phyloP scores from a whole-genome alignment of 1,284 basidiomycete genomes.

The Malassezia globosa region DNA sequence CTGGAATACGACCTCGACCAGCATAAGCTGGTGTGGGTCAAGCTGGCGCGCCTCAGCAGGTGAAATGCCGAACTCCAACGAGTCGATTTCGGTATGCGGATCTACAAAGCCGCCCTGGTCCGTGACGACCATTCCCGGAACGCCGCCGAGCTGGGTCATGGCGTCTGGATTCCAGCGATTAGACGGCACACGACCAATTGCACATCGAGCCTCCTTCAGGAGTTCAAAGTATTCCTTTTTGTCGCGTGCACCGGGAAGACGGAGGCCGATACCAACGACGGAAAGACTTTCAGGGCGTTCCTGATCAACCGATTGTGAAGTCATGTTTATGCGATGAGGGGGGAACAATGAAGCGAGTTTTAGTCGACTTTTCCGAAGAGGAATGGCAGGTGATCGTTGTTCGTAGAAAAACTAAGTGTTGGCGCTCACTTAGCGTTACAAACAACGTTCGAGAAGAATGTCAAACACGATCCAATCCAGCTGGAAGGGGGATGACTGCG shows the following conservation, averaged over 20 bases:
- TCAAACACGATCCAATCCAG: too few relatives aligned
- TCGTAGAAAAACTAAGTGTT: constrained; percentile 12
- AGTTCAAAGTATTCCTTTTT: constrained; percentile 19
- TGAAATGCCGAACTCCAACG: constrained; percentile 20
- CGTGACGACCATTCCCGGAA: constrained; percentile 17
- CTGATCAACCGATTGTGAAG: not conserved
- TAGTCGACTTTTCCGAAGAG: too few relatives aligned
- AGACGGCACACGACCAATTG: constrained; percentile 10
- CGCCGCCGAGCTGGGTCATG: constrained; percentile 20
- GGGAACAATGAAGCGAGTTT: too few relatives aligned
- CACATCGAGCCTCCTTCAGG: constrained; percentile 15
- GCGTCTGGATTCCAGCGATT: constrained; percentile 26
- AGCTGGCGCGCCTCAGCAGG: constrained; percentile 15
- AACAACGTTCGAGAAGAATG: not conserved
- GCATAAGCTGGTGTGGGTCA: constrained; percentile 12
- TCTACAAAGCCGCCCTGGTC: constrained; percentile 19
- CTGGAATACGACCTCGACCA: constrained; percentile 15
- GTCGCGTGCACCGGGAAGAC: constrained; percentile 15
- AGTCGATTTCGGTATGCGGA: constrained; percentile 16
- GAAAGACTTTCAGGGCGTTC: constrained; percentile 7
- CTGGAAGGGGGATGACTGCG: too few relatives aligned
- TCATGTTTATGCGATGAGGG: not conserved
- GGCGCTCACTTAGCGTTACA: constrained; percentile 16
- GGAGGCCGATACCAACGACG: constrained; percentile 17
- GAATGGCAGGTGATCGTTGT: too few relatives aligned